Evolutionary conservation across 2,329 filamentous ascomycete genomes (phyloP).

Genomic region (Emmonsiellopsis sp.): DNA sequence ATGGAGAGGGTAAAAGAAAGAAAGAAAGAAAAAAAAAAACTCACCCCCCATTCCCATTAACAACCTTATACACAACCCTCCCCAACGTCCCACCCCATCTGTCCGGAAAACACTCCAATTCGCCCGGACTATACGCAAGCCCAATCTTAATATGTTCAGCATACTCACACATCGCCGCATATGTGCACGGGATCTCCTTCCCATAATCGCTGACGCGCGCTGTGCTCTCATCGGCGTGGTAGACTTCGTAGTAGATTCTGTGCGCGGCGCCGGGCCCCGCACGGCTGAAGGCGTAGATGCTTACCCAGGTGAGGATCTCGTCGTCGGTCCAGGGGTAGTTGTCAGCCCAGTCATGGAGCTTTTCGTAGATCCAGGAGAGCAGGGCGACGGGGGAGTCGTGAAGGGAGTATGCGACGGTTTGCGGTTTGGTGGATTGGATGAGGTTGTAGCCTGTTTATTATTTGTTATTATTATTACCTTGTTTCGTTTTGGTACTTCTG

Average conservation of each 20-base stretch:
- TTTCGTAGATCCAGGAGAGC: constrained; percentile 73
- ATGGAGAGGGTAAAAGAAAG: background rate
- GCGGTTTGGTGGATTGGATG: constrained; percentile 58
- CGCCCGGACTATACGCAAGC: constrained; percentile 42
- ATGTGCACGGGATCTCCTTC: background rate
- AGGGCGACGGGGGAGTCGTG: constrained; percentile 61
- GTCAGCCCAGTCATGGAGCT: constrained; percentile 69
- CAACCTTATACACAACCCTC: constrained; percentile 40
- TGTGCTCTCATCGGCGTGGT: constrained; percentile 27
- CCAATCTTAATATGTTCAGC: constrained; percentile 44
- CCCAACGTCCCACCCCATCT: constrained; percentile 43
- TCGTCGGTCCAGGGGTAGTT: constrained; percentile 64
- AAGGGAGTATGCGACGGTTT: constrained; percentile 61
- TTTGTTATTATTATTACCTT: background rate
- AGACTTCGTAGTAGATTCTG: constrained; percentile 63
- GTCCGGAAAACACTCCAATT: constrained; percentile 41
- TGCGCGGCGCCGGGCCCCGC: constrained; percentile 59
- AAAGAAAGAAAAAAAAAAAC: background rate
- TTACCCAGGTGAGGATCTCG: constrained; percentile 66
- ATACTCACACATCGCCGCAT: constrained; percentile 27
- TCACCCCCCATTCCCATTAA: constrained; percentile 35
- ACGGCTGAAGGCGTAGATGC: constrained; percentile 60
- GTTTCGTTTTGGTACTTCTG: background rate
- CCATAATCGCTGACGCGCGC: constrained; percentile 5
- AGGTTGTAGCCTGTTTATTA: constrained; percentile 42